Conservation (phyloP, 805 yeast species). For the Wickerhamiella qilinensis region DNA sequence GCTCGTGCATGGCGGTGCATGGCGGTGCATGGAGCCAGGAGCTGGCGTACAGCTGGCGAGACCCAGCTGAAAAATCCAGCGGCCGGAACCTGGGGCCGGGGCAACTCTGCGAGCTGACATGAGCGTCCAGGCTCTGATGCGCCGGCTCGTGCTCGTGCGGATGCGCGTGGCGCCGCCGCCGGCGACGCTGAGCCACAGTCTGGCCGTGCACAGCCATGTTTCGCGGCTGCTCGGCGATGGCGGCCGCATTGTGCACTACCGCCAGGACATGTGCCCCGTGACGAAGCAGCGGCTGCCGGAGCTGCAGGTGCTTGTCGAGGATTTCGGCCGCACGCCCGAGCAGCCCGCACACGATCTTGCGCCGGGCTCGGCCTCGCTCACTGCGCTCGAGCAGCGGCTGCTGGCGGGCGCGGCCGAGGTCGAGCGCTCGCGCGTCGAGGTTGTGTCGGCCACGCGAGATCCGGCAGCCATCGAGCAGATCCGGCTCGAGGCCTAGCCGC, state of each 20-base stretch:
- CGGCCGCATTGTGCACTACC: slow-evolving; percentile 17
- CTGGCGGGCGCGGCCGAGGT: background rate
- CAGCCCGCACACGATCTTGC: background rate
- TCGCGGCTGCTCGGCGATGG: slow-evolving; percentile 6
- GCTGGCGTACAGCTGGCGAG: too few relatives aligned
- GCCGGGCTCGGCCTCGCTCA: too few relatives aligned
- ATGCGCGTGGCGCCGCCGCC: slow-evolving; percentile 14
- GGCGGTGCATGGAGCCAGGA: too few relatives aligned
- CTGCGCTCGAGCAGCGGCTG: slow-evolving; percentile 4
- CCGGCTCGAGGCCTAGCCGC: too few relatives aligned
- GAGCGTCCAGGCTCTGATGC: too few relatives aligned
- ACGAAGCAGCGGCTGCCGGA: slow-evolving; percentile 18
- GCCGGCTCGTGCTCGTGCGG: slow-evolving; percentile 11
- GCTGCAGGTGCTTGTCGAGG: slow-evolving; percentile 17
- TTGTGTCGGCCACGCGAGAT: slow-evolving; percentile 9
- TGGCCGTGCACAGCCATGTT: slow-evolving; percentile 8
- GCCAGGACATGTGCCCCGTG: slow-evolving; percentile 19
- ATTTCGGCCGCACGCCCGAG: slow-evolving; percentile 6
- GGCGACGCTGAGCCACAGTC: slow-evolving; percentile 9
- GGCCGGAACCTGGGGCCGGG: too few relatives aligned
- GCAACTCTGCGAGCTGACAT: too few relatives aligned
- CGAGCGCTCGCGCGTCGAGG: background rate
- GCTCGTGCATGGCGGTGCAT: too few relatives aligned
- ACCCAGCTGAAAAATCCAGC: too few relatives aligned
- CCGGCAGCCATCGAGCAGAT: slow-evolving; percentile 1